Conservation (phyloP, 306 rosid species). For the Cercis canadensis region DNA sequence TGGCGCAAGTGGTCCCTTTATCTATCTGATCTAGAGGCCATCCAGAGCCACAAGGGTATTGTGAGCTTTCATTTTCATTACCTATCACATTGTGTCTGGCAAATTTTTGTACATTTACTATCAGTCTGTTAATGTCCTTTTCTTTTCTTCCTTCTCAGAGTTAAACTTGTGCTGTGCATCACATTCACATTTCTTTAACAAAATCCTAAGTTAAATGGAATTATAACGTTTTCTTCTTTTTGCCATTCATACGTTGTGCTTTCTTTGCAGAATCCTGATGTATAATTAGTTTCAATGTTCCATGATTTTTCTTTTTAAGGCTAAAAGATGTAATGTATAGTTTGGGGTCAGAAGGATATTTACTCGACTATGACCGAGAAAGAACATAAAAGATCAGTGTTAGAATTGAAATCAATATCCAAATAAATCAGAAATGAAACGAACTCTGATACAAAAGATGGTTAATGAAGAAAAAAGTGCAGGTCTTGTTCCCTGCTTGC, state of each 20-base stretch:
- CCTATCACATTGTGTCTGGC: slow-evolving; percentile 8
- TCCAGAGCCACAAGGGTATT: slow-evolving; percentile 21
- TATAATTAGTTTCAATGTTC: too few species aligned
- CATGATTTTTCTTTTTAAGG: too few species aligned
- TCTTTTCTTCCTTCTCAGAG: not conserved
- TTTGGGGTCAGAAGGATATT: too few species aligned
- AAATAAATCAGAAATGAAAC: too few species aligned
- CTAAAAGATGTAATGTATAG: too few species aligned
- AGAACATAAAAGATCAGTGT: too few species aligned
- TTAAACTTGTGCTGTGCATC: slow-evolving; percentile 14
- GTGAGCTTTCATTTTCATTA: slow-evolving; percentile 39
- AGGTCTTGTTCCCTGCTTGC: too few species aligned
- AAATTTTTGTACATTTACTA: slow-evolving; percentile 13
- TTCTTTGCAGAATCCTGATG: not conserved
- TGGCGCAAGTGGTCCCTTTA: slow-evolving; percentile 32
- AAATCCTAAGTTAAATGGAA: not conserved
- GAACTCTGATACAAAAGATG: too few species aligned
- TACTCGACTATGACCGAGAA: too few species aligned
- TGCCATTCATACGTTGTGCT: not conserved
- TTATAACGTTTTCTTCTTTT: not conserved
- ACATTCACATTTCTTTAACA: not conserved
- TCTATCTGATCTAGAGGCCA: not conserved
- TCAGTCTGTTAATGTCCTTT: slow-evolving; percentile 25
- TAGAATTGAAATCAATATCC: too few species aligned
- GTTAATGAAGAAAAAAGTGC: too few species aligned